Percentiles rank a stretch among this genome's conserved stretches.
phyloP scores from a whole-genome alignment of 2,329 filamentous ascomycete species.

The Talaromyces piceae region DNA sequence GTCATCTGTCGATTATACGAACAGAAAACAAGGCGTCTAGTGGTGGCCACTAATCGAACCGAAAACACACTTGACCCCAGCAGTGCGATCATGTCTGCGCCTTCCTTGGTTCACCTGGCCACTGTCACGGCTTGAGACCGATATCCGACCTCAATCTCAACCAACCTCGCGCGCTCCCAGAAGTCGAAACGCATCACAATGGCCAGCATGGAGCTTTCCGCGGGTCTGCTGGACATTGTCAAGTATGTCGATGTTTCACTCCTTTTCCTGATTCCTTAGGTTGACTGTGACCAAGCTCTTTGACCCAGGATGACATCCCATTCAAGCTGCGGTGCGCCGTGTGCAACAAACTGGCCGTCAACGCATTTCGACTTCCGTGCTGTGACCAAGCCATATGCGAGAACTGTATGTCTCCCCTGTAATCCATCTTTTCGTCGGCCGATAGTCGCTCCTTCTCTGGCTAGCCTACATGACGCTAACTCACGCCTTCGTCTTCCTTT shows the following conservation, averaged over 20 bases:
- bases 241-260: conserved; percentile 21
- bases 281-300: conserved; percentile 49
- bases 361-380: conserved; percentile 85
- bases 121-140: conserved; percentile 12
- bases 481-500: background rate
- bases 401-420: conserved; percentile 68
- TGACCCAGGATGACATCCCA: conserved; percentile 79
- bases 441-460: no score
- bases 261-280: background rate
- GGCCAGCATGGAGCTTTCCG: conserved; percentile 33
- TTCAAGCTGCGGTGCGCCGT: conserved; percentile 91
- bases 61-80: background rate
- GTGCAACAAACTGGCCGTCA: conserved; percentile 83
- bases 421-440: no score
- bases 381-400: conserved; percentile 95
- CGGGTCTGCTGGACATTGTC: conserved; percentile 37
- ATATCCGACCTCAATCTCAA: no score
- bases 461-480: no score
- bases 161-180: conserved; percentile 4
- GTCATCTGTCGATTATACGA: background rate
- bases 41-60: background rate
- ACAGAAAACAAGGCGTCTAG: background rate
- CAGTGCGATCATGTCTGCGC: conserved; percentile 16
- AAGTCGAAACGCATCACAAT: conserved; percentile 17
- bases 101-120: conserved; percentile 10